Evolutionary conservation across 495 filamentous ascomycete genomes (phyloP), one percentile per base, ranked within the genome.

Genomic region (Penicillium canescens): DNA sequence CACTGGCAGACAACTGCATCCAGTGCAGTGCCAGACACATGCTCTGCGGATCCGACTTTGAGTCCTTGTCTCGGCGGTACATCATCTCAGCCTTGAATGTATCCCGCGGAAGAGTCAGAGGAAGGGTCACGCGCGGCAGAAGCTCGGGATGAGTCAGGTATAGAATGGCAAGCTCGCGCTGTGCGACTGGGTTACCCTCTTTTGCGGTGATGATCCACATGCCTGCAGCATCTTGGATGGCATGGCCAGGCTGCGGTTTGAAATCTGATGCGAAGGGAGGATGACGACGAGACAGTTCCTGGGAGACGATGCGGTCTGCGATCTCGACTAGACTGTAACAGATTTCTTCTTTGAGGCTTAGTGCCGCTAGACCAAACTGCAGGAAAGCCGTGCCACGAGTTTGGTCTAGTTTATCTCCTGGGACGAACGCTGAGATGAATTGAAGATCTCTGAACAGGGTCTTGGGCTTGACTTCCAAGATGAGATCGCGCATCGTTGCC

Each of bases 21-120:
- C 94, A 98, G 74, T 98, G 94, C 63, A 96, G 88, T 4, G 95
- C 93, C 48, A 97, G 80, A 63, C 93, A 96, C 88, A 98, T 96
- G 9, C 91, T 91, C 42, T 87, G 85, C 14, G 94, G 91, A 65
- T 98, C 92, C 40, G 80, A 78, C 53, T 79, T 79, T 42, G 86
- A 84, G 50, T 76, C 72, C 35, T 75, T 72, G 11, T 71, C 72
- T 28, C 72, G 71, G 11, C 67, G 69, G 51, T 91, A 88, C 80
- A 93, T 90, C 72, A 92, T 84, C 59, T 92, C 86, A 46, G 87
- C 86, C 72, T 92, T 93, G 75, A 97, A 98, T 0, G 92, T 92
- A 63, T 97, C 92, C 28, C 88, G 81, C 1, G 92, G 88, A 59
- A 88, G 88, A 39, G 87, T 88, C 45, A 98, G 75, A 14, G 94